A percentile compares a stretch with the other conserved stretches of the same genome.
Evolutionary conservation across 495 filamentous ascomycete species (phyloP).

Genomic region (Penicillium alfredii): DNA sequence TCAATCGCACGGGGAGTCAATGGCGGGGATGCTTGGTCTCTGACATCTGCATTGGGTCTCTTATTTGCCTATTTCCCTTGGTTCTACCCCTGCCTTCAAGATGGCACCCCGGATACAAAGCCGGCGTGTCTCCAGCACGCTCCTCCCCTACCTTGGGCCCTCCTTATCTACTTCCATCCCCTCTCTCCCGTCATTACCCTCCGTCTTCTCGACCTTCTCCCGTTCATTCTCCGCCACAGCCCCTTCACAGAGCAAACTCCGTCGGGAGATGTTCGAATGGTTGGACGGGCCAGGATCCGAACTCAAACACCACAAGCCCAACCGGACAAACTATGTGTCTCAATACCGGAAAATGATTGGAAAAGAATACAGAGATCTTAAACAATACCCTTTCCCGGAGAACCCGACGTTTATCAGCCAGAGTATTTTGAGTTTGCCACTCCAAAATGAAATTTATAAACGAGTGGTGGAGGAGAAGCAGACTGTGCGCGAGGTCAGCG

Average conservation of each 20-base stretch:
- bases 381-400: slow-evolving; percentile 63
- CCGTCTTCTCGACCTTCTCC: slow-evolving; percentile 16
- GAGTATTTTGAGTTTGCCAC: slow-evolving; percentile 66
- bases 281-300: slow-evolving; percentile 51
- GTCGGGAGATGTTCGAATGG: slow-evolving; percentile 62
- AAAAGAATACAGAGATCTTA: too few relatives aligned
- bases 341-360: too few relatives aligned
- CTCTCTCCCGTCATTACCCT: slow-evolving; percentile 12
- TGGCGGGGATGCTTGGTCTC: slow-evolving; percentile 6
- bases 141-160: slow-evolving; percentile 35
- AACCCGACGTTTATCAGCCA: slow-evolving; percentile 69
- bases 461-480: slow-evolving; percentile 57
- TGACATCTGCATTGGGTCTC: too few relatives aligned
- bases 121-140: slow-evolving; percentile 32
- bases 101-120: slow-evolving; percentile 45
- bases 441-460: slow-evolving; percentile 69
- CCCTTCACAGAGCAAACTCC: slow-evolving; percentile 40
- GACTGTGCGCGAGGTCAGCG: slow-evolving; percentile 73
- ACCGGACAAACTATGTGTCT: slow-evolving; percentile 65
- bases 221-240: slow-evolving; percentile 47
- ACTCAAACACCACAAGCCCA: slow-evolving; percentile 51
- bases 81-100: slow-evolving; percentile 9
- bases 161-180: slow-evolving; percentile 14
- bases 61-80: neutral
- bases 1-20: slow-evolving; percentile 19